Conservation (phyloP, 2,329 filamentous ascomycete genomes). For the Colletotrichum melonis region DNA sequence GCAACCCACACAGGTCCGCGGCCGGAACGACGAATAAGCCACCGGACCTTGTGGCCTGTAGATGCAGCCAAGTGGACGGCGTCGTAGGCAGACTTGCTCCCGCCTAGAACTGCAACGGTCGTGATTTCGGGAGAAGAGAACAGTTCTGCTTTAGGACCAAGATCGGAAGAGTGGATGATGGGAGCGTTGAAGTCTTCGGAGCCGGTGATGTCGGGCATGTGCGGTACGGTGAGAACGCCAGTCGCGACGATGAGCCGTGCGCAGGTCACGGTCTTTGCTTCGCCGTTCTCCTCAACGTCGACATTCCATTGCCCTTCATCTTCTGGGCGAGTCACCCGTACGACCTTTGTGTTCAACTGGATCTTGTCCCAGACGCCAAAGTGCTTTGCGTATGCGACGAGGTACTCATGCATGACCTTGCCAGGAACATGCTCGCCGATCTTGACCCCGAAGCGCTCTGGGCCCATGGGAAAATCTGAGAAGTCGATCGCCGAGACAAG, state of each 20-base stretch:
- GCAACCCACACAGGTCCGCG: conserved; percentile 65
- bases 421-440: conserved; percentile 66
- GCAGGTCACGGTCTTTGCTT: conserved; percentile 38
- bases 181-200: conserved; percentile 61
- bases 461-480: conserved; percentile 47
- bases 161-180: conserved; percentile 69
- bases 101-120: conserved; percentile 66
- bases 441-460: conserved; percentile 43
- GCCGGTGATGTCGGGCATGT: conserved; percentile 62
- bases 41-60: conserved; percentile 63
- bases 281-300: conserved; percentile 23
- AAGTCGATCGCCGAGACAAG: conserved; percentile 52
- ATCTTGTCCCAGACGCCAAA: conserved; percentile 62
- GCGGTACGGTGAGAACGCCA: conserved; percentile 68
- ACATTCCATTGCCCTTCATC: conserved; percentile 46
- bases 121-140: conserved; percentile 47
- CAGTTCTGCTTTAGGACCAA: conserved; percentile 49
- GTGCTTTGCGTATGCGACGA: conserved; percentile 64
- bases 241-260: conserved; percentile 70
- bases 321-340: conserved; percentile 54
- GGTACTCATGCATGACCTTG: conserved; percentile 64
- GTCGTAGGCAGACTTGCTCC: conserved; percentile 72
- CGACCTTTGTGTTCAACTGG: conserved; percentile 62
- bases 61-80: conserved; percentile 68
- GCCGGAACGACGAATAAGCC: conserved; percentile 69